Evolutionary conservation across 2,329 filamentous ascomycete genomes (phyloP).

Genomic region (Fusarium sambucinum): DNA sequence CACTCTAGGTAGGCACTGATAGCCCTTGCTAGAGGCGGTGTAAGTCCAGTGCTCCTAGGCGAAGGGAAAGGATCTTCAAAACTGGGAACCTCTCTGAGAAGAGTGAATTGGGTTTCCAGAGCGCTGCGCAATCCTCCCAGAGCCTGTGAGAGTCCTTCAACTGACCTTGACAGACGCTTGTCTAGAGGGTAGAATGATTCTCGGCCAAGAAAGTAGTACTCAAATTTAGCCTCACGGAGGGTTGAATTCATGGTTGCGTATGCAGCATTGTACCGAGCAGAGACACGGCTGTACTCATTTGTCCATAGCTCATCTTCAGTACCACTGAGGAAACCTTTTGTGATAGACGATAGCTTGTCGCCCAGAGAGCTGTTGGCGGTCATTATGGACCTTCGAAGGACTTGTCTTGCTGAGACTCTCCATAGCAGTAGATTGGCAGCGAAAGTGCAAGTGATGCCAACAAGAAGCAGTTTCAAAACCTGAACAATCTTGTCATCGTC

Average conservation of each 20-base stretch:
- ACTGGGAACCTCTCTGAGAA: conserved; percentile 73
- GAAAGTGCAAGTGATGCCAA: conserved; percentile 80
- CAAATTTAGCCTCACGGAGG: conserved; percentile 86
- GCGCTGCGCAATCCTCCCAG: conserved; percentile 92
- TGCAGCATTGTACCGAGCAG: conserved; percentile 72
- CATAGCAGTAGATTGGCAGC: conserved; percentile 81
- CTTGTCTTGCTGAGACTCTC: conserved; percentile 79
- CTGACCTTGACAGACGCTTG: conserved; percentile 81
- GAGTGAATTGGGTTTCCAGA: conserved; percentile 86
- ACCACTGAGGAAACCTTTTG: conserved; percentile 85
- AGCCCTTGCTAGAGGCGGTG: conserved; percentile 47
- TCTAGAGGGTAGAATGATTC: conserved; percentile 85
- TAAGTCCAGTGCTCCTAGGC: conserved; percentile 34
- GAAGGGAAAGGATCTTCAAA: conserved; percentile 31
- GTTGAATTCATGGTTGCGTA: conserved; percentile 80
- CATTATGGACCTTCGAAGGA: conserved; percentile 78
- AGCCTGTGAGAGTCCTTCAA: conserved; percentile 87
- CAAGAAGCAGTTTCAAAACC: conserved; percentile 84
- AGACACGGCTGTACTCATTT: conserved; percentile 71
- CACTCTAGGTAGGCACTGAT: conserved; percentile 54
- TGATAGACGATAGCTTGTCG: conserved; percentile 84
- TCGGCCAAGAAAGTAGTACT: conserved; percentile 85
- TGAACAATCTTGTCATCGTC: conserved; percentile 85
- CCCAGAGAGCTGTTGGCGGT: conserved; percentile 80
- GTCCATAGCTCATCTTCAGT: conserved; percentile 81